Evolutionary conservation across 208 protist species (phyloP), one percentile per base, ranked within the genome.

Genomic region (Hexamita inflata): DNA sequence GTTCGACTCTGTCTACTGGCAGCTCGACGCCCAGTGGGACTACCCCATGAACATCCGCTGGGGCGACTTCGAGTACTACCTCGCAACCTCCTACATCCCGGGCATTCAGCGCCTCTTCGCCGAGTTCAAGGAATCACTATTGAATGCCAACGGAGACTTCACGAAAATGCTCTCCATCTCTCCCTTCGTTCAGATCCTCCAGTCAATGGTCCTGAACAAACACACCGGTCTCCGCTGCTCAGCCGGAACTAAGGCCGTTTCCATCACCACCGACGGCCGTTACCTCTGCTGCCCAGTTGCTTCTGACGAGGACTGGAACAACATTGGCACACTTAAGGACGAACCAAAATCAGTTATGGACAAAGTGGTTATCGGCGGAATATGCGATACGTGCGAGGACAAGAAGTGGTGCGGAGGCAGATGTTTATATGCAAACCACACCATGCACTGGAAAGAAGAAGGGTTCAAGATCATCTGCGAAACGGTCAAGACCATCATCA

Each of bases 371-470:
- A 29, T 78, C 19, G n/a, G 29, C 24, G n/a, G 30, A n/a, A 76
- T 66, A 26, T 83, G 80, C 58, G 41, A 65, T 24, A 28, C 26
- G 0, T 83, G 80, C 65, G 53, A 77, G 0, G 65, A 70, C 0
- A 38, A 35, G 9, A 7, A 76, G 0, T 28, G 75, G 0, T 83
- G 80, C 59, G 74, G 74, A n/a, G 80, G 80, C 32, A 49, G 80
- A 32, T 83, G 80, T 64, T 24, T 81, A 29, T 83, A 81, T 62
- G 77, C 75, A 15, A 80, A 78, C 38, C 29, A 73, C 30, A 81
- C 78, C 1, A 30, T 73, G 24, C 79, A 49, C 26, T 82, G 79
- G 79, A 49, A 38, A 28, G 75, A 79, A 28, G 45, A 82, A 34
- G 75, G 77, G 26, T 67, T 73, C 42, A 26, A 73, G 13, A 34